phyloP scores from a whole-genome alignment of 306 rosid species.

The Pyrus pyrifolia region DNA sequence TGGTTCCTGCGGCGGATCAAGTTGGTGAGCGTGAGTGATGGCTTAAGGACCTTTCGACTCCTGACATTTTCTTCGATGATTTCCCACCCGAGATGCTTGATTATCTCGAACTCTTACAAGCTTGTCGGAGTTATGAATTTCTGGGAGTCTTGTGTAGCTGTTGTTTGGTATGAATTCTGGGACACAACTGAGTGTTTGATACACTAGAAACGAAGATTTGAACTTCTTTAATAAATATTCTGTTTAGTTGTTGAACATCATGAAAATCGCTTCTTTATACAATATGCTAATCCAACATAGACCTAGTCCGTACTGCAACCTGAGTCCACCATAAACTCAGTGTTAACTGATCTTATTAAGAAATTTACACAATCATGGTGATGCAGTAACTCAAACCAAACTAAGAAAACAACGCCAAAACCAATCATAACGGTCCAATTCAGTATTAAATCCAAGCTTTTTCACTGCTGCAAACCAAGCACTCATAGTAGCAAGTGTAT shows the following conservation, averaged over 20 bases:
- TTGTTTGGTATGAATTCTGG: background rate
- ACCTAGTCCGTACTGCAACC: background rate
- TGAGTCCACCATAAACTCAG: background rate
- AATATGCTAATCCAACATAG: background rate
- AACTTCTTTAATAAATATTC: background rate
- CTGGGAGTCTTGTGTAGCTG: background rate
- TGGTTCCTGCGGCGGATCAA: too few species aligned
- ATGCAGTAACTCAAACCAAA: background rate
- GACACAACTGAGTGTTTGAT: background rate
- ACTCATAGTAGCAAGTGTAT: background rate
- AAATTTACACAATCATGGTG: background rate
- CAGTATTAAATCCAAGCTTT: background rate
- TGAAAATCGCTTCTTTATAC: slow-evolving; percentile 2
- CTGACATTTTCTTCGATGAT: slow-evolving; percentile 33
- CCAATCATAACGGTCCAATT: background rate
- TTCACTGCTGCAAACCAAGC: background rate
- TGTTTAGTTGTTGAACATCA: background rate
- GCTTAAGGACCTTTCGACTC: slow-evolving; percentile 5
- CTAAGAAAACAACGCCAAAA: background rate
- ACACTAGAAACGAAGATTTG: background rate
- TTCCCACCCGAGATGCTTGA: slow-evolving; percentile 43
- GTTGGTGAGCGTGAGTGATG: background rate
- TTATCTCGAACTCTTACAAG: slow-evolving; percentile 35
- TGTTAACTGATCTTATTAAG: background rate
- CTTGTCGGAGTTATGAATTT: slow-evolving; percentile 19